phyloP scores from a whole-genome alignment of 23 red algal species.

The Agarophyton chilense region DNA sequence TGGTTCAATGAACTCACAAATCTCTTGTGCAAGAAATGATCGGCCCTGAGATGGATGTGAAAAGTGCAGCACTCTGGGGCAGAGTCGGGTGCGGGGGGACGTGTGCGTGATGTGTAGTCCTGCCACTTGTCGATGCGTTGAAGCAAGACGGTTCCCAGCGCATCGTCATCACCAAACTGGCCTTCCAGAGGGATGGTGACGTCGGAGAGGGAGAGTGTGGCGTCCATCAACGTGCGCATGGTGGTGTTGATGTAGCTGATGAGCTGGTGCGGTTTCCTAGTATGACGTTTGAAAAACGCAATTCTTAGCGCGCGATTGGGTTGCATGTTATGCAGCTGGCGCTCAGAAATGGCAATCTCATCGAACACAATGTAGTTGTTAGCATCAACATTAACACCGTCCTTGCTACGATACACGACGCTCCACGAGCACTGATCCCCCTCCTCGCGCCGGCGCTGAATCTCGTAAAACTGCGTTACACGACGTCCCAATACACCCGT shows the following conservation, averaged over 20 bases:
- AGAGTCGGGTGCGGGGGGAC: not conserved
- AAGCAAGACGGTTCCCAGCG: conserved; percentile 40
- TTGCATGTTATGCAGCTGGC: conserved; percentile 35
- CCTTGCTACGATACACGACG: conserved; percentile 51
- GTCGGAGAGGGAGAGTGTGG: not conserved
- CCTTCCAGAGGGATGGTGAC: conserved; percentile 45
- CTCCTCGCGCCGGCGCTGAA: conserved; percentile 30
- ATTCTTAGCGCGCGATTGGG: conserved; percentile 17
- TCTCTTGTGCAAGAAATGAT: conserved; percentile 62
- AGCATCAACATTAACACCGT: conserved; percentile 21
- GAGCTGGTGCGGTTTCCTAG: conserved; percentile 22
- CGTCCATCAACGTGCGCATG: not conserved
- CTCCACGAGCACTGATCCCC: conserved; percentile 18
- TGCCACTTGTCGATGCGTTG: conserved; percentile 7
- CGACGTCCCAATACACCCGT: not conserved
- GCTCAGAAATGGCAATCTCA: conserved; percentile 17
- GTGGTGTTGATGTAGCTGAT: conserved; percentile 42
- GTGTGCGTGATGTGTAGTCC: not conserved
- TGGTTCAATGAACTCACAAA: conserved; percentile 62
- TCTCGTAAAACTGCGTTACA: conserved; percentile 65
- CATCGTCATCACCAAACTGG: conserved; percentile 45
- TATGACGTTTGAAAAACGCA: conserved; percentile 53
- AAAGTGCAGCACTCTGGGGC: not conserved
- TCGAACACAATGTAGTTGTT: conserved; percentile 61
- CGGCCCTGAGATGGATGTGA: conserved; percentile 38